Evolutionary conservation across 2,329 filamentous ascomycete genomes (phyloP).

Genomic region (Aspergillus sp.): DNA sequence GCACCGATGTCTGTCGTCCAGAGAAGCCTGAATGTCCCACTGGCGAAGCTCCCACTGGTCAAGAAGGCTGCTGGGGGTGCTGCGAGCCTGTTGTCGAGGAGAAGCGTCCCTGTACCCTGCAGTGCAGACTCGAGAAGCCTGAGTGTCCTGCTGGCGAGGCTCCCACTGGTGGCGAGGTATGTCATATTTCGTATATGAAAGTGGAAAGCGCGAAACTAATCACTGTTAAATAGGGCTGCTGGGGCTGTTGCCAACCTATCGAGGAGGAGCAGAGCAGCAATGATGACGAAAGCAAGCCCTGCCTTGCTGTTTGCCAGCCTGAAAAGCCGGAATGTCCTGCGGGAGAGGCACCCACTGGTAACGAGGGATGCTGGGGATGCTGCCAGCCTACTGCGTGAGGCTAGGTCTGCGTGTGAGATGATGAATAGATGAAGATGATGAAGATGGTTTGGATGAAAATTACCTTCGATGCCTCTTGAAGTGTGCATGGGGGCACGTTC

Average conservation of each 20-base stretch:
- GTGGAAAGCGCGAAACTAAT: no score
- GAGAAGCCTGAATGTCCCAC: neutral
- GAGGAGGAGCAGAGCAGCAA: neutral
- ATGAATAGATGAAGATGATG: no score
- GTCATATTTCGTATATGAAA: neutral
- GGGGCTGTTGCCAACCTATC: conserved; percentile 1
- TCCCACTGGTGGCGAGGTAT: neutral
- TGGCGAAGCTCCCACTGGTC: neutral
- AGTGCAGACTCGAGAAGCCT: neutral
- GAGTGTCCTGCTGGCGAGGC: conserved; percentile 1
- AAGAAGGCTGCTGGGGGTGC: conserved; percentile 5
- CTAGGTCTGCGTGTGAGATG: no score
- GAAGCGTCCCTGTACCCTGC: neutral
- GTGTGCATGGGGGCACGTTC: no score
- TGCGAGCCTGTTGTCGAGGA: neutral
- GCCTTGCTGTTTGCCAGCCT: neutral
- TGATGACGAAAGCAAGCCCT: neutral
- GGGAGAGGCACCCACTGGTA: conserved; percentile 1
- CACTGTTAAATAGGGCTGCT: neutral
- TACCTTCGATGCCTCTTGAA: no score
- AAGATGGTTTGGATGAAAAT: no score
- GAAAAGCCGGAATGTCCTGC: conserved; percentile 4
- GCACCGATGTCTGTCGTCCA: neutral
- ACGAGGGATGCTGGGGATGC: conserved; percentile 6
- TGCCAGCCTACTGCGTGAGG: neutral